Base-by-base conservation (phyloP, 805 yeast species). In the Starmera quercuum region DNA sequence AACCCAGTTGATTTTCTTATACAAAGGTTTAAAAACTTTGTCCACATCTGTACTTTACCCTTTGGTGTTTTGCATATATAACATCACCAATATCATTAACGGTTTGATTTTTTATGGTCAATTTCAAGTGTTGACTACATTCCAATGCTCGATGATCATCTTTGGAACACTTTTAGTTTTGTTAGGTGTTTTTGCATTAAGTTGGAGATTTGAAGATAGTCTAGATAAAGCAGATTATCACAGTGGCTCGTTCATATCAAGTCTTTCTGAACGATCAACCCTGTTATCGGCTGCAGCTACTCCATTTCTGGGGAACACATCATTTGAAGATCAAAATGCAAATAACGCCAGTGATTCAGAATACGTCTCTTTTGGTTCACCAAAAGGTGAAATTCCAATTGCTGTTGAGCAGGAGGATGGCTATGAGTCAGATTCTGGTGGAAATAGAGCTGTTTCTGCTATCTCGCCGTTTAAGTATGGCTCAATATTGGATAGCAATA, bases 1-100 rank as follows among this genome's bases (percentile, higher is more conserved):
- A 3, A 62, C 75, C 11, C 95, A 86, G 52, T 66, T 86, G 34
- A 76, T 71, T 37, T 74, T 83, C 26, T 67, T 87, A 38, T 86
- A 86, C 58, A 65, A 72, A 46, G 95, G 95, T 0, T 64, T 86
- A 35, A 68, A 75, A 31, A 68, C 68, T 37, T 69, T 79, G 27
- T 77, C 86, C 33, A 83, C 95, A 0, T 75, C 90, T 2, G 69
- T 85, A 13, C 63, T 87, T 21, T 87, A 86, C 51, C 96, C 96
- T 1, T 61, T 87, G 41, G 83, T 87, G 22, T 87, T 87, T 54
- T 80, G 92, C 56, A 74, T 84, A 29, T 86, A 82, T 63, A 87
- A 84, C 60, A 59, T 83, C 32, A 64, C 72, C 38, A 80, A 82
- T 43, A 71, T 78, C 23, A 61, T 75, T 40, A 84, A 84, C 55